Conservation (phyloP, 257 asterid species). For the Fraxinus pennsylvanica region DNA sequence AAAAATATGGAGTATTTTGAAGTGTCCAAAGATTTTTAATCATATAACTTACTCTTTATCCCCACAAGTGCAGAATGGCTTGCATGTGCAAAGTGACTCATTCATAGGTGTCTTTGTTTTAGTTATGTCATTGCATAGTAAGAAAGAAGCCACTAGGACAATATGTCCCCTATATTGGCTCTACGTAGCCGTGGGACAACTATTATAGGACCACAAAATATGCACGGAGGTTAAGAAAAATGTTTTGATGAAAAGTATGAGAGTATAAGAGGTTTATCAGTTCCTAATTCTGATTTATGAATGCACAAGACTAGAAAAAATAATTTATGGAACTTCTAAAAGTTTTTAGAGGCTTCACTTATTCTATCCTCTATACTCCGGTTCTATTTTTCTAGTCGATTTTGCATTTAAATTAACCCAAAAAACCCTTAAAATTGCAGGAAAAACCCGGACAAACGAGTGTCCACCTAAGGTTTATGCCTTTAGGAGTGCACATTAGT, state of each 20-base stretch:
- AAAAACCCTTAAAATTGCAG: background rate
- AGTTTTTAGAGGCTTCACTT: background rate
- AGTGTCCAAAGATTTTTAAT: conserved; percentile 24
- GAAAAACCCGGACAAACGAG: too few relatives aligned
- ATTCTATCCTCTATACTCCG: background rate
- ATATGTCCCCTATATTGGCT: conserved; percentile 38
- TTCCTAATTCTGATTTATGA: background rate
- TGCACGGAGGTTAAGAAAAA: conserved; percentile 25
- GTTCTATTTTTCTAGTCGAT: background rate
- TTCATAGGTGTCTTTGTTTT: conserved; percentile 30
- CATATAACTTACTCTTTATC: conserved; percentile 23
- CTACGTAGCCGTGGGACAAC: conserved; percentile 30
- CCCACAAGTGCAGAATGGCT: conserved; percentile 34
- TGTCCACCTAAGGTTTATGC: background rate
- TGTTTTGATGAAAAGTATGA: background rate
- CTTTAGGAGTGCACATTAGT: too few relatives aligned
- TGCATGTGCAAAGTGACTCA: conserved; percentile 44
- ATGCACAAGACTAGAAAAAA: background rate
- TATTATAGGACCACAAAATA: conserved; percentile 34
- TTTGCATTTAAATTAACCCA: background rate
- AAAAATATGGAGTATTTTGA: background rate
- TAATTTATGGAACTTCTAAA: background rate
- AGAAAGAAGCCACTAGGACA: conserved; percentile 33
- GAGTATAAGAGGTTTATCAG: background rate
- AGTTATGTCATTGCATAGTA: conserved; percentile 30